phyloP scores from a whole-genome alignment of 1,284 basidiomycete species.

The Bjerkandera adusta region DNA sequence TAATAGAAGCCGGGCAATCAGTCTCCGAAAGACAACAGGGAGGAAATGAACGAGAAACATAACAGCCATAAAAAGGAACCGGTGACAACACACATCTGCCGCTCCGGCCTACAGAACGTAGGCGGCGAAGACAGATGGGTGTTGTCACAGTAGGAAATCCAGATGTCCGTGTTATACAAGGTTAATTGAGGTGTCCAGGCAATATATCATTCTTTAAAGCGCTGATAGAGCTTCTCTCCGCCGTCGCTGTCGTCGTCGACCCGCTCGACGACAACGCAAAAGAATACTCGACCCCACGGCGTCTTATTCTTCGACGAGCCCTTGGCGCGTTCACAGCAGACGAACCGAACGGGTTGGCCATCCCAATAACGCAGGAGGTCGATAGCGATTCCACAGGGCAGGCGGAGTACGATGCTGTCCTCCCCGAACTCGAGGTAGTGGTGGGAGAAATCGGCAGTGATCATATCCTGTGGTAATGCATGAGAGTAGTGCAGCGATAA shows the following conservation, averaged over 20 bases:
- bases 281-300: conserved; percentile 63
- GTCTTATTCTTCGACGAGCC: conserved; percentile 33
- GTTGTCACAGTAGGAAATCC: too few relatives aligned
- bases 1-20: too few relatives aligned
- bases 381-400: conserved; percentile 77
- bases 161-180: too few relatives aligned
- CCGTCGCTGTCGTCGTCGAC: conserved; percentile 33
- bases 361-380: conserved; percentile 91
- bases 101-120: too few relatives aligned
- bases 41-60: too few relatives aligned
- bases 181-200: too few relatives aligned
- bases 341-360: conserved; percentile 81
- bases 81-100: too few relatives aligned
- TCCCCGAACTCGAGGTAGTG: conserved; percentile 74
- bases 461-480: conserved; percentile 48
- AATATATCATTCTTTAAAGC: too few relatives aligned
- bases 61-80: too few relatives aligned
- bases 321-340: conserved; percentile 67
- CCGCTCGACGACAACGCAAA: conserved; percentile 69
- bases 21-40: too few relatives aligned
- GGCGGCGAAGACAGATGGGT: too few relatives aligned
- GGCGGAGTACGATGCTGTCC: conserved; percentile 54
- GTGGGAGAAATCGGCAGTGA: conserved; percentile 77
- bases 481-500: background rate
- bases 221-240: conserved; percentile 16